Conservation (phyloP, 352 stramenopile species). For the Phytophthora capsici region DNA sequence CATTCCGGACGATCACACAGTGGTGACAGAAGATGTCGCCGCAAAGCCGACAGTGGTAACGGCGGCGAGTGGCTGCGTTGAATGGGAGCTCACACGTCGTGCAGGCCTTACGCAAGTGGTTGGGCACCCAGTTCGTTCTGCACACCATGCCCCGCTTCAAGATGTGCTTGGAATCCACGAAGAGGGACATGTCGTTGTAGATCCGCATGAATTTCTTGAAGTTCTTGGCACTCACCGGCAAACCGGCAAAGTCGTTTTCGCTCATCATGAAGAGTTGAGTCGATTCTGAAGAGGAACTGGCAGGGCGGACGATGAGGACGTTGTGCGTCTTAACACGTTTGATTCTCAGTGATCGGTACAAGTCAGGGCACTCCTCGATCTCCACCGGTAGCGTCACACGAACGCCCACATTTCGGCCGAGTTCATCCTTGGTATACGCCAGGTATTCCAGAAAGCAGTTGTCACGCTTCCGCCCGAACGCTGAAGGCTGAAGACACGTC, state of each 20-base stretch:
- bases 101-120: constrained; percentile 56
- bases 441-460: constrained; percentile 81
- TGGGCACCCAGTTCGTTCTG: constrained; percentile 65
- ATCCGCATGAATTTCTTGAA: constrained; percentile 58
- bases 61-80: constrained; percentile 55
- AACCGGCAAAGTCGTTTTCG: constrained; percentile 57
- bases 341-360: constrained; percentile 50
- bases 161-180: constrained; percentile 72
- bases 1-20: constrained; percentile 64
- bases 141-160: constrained; percentile 54
- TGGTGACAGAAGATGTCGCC: constrained; percentile 81
- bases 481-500: constrained; percentile 61
- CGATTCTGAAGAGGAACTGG: constrained; percentile 28
- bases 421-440: constrained; percentile 65
- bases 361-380: constrained; percentile 64
- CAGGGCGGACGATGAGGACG: constrained; percentile 55
- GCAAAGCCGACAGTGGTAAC: constrained; percentile 79
- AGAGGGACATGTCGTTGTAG: constrained; percentile 63
- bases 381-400: constrained; percentile 71
- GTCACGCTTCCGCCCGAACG: constrained; percentile 68
- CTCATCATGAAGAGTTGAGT: constrained; percentile 68
- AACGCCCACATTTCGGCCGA: constrained; percentile 63
- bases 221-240: constrained; percentile 36
- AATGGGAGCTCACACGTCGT: constrained; percentile 69
- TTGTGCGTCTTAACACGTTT: constrained; percentile 60